These are phyloP conservation scores for Amylocystis lapponica DNA, from an alignment of 768 basidiomycete genomes.

Conservation along the genomic window DNA sequence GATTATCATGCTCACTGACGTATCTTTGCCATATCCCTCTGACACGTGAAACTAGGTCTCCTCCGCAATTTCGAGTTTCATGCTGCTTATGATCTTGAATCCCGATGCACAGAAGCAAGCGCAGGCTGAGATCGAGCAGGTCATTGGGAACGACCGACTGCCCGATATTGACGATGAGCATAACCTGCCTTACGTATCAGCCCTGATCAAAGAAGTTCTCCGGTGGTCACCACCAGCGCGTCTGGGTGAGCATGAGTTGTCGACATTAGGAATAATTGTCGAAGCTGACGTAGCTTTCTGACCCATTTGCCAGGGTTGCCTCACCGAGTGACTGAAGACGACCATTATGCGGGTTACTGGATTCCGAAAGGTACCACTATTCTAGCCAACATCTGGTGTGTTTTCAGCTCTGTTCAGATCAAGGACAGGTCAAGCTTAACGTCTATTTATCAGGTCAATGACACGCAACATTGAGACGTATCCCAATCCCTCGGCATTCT, in stretches of 20 bases:
- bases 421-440: conserved; percentile 14
- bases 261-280: not conserved
- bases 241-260: conserved; percentile 12
- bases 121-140: conserved; percentile 23
- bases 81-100: conserved; percentile 29
- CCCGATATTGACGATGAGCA: conserved; percentile 20
- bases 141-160: conserved; percentile 17
- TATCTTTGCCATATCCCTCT: not conserved
- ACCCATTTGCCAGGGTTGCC: conserved; percentile 8
- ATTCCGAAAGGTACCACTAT: conserved; percentile 17
- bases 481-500: too few relatives aligned
- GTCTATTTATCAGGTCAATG: conserved; percentile 16
- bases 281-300: not conserved
- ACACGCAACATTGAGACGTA: too few relatives aligned
- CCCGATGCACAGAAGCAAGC: conserved; percentile 23
- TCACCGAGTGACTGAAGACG: conserved; percentile 14
- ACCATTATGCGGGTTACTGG: conserved; percentile 12
- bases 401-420: too few relatives aligned
- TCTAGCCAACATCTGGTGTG: conserved; percentile 1
- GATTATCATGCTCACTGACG: not conserved
- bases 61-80: conserved; percentile 22
- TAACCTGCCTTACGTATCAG: conserved; percentile 20
- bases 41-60: conserved; percentile 11
- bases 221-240: conserved; percentile 30
- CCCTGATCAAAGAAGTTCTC: conserved; percentile 23